Evolutionary conservation across 2,329 filamentous ascomycete species (phyloP), one percentile per base, ranked within the genome.

Genomic region (Colletotrichum navitas): DNA sequence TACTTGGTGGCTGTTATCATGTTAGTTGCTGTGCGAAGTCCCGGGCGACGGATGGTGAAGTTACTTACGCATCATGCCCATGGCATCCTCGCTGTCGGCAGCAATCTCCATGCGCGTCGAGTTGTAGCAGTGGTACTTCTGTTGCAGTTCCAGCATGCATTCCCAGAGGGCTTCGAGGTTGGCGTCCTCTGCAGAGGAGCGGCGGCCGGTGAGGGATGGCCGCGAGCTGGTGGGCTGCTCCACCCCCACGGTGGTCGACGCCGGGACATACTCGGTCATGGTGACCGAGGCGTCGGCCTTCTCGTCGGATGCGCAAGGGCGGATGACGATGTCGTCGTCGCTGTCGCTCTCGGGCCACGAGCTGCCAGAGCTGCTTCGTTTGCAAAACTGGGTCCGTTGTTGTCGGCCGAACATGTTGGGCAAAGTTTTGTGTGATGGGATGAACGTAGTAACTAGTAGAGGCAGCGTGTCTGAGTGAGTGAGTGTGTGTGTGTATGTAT

Each of bases 51-150:
- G 16, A 7, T 16, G 5, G 24, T 1, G 16, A 14, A 21, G 49
- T 21, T 47, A 66, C 73, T 1, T 72, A 74, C 73, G 73, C 64
- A 73, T 74, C 73, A 74, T 73, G 41, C 66, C 72, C 47, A 41
- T 65, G 11, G 68, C 71, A 12, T 69, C 70, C 18, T 69, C 70
- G 47, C 70, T 63, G 45, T 73, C 73, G 26, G 73, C 71, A 21
- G 73, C 73, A 49, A 74, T 74, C 51, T 72, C 71, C 73, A 74
- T 74, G 16, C 73, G 71, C 2, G 73, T 74, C 26, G 73, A 74
- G 51, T 74, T 74, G 59, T 74, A 74, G 68, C 73, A 74, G 68
- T 68, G 71, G 26, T 74, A 74, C 45, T 52, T 39, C 43, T 74
- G 73, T 61, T 74, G 73, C 26, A 74, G 68, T 26, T 68, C 68